phyloP scores from a whole-genome alignment of 2,329 filamentous ascomycete genomes.

The Stagonosporopsis cucurbitacearum region DNA sequence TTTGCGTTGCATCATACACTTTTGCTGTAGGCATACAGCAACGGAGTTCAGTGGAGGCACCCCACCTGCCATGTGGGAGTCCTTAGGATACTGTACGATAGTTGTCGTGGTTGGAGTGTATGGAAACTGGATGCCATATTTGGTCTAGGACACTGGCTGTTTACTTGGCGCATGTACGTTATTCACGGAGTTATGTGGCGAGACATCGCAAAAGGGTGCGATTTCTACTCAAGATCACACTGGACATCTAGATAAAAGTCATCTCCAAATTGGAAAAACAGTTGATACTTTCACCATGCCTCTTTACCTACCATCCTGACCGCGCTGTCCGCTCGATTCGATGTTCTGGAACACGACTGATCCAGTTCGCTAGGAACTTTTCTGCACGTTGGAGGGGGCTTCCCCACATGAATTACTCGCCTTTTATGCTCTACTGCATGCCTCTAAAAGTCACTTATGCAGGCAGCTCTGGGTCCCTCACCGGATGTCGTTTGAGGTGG shows the following conservation, averaged over 20 bases:
- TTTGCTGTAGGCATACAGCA: conserved; percentile 25
- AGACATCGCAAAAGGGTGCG: conserved; percentile 20
- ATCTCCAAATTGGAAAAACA: conserved; percentile 26
- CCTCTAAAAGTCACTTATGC: conserved; percentile 15
- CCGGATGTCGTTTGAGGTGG: conserved; percentile 23
- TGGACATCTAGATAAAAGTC: conserved; percentile 19
- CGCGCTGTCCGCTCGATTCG: background rate
- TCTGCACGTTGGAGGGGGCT: conserved; percentile 19
- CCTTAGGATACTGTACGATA: conserved; percentile 33
- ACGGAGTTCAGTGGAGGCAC: conserved; percentile 19
- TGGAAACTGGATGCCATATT: conserved; percentile 27
- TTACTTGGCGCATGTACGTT: conserved; percentile 33
- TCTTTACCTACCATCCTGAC: background rate
- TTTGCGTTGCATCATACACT: conserved; percentile 41
- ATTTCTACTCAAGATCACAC: conserved; percentile 15
- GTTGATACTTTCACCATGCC: conserved; percentile 21
- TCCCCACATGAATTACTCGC: conserved; percentile 16
- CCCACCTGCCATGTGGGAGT: conserved; percentile 22
- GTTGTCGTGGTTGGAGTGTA: conserved; percentile 39
- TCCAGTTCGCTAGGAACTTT: conserved; percentile 6
- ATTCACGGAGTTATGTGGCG: conserved; percentile 15
- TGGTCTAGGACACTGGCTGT: conserved; percentile 39
- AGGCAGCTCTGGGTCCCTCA: conserved; percentile 26
- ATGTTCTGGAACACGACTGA: conserved; percentile 5
- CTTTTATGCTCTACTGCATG: conserved; percentile 14